Conservation (phyloP, 2,329 filamentous ascomycete species). For the Blastomyces percursus region DNA sequence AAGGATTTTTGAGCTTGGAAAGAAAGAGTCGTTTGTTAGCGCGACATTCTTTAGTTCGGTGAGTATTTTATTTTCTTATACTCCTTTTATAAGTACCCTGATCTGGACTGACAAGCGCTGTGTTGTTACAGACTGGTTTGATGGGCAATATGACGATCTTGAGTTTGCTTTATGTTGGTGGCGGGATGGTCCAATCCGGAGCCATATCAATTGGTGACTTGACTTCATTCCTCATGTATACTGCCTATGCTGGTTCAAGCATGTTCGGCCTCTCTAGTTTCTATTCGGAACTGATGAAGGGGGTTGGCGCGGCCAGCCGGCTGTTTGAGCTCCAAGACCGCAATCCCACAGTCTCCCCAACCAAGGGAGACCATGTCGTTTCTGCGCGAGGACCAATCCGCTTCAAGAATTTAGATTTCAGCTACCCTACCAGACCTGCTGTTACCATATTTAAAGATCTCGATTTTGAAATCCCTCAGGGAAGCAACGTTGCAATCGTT, state of each 20-base stretch:
- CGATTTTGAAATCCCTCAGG: slow-evolving; percentile 82
- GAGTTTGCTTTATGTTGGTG: slow-evolving; percentile 78
- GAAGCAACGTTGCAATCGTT: slow-evolving; percentile 91
- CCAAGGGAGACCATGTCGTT: slow-evolving; percentile 63
- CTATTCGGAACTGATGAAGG: slow-evolving; percentile 98
- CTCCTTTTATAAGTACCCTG: not conserved
- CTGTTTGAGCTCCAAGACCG: slow-evolving; percentile 94
- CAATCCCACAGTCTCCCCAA: slow-evolving; percentile 74
- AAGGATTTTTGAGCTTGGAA: slow-evolving; percentile 82
- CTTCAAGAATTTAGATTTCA: slow-evolving; percentile 76
- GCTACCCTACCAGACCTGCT: slow-evolving; percentile 86
- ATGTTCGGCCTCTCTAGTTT: slow-evolving; percentile 91
- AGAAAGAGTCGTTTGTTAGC: slow-evolving; percentile 73
- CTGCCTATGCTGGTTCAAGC: slow-evolving; percentile 72
- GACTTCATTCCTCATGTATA: slow-evolving; percentile 98
- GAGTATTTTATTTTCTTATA: slow-evolving; percentile 16
- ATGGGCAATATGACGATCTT: slow-evolving; percentile 96
- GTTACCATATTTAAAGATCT: slow-evolving; percentile 84
- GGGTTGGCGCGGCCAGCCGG: slow-evolving; percentile 89
- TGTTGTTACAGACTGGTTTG: slow-evolving; percentile 59
- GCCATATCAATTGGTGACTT: slow-evolving; percentile 83
- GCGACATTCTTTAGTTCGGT: slow-evolving; percentile 74
- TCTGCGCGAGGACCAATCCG: slow-evolving; percentile 82
- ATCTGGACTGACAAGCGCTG: not conserved
- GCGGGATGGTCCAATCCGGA: slow-evolving; percentile 77